Conservation (phyloP, 257 asterid species). For the Petunia axillaris region DNA sequence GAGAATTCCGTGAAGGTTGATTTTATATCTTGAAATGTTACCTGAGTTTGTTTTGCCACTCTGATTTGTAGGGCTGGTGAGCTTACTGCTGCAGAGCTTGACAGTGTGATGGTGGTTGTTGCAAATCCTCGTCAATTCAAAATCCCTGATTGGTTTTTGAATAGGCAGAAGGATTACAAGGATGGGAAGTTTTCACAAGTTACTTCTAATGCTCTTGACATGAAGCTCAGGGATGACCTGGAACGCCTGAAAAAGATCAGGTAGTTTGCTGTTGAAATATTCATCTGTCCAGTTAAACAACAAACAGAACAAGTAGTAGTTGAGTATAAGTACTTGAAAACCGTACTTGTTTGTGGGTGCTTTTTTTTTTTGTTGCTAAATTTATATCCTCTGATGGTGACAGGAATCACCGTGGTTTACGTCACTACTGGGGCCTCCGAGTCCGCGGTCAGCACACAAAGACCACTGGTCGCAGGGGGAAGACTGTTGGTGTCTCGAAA, state of each 20-base stretch:
- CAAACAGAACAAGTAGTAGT: not conserved
- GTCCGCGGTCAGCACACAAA: constrained; percentile 30
- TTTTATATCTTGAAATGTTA: not conserved
- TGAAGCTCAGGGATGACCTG: constrained; percentile 25
- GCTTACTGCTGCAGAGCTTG: constrained; percentile 26
- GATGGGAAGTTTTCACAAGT: constrained; percentile 27
- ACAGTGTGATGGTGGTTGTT: constrained; percentile 29
- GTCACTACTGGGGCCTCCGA: constrained; percentile 33
- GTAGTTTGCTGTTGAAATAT: constrained; percentile 21
- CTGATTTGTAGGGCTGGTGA: constrained; percentile 24
- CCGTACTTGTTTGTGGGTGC: not conserved
- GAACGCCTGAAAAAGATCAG: constrained; percentile 26
- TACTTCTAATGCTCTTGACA: constrained; percentile 27
- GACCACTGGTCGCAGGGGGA: constrained; percentile 26
- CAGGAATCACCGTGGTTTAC: constrained; percentile 31
- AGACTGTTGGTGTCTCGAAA: constrained; percentile 28
- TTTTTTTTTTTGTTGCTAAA: not conserved
- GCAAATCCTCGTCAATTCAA: constrained; percentile 28
- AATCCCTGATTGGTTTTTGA: constrained; percentile 26
- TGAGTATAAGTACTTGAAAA: not conserved
- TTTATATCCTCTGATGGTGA: not conserved
- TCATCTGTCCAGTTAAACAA: not conserved
- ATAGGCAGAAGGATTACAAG: constrained; percentile 28
- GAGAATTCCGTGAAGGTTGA: not conserved
- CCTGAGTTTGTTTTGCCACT: not conserved